Evolutionary conservation across 768 basidiomycete species (phyloP).

Genomic region (Lentinula detonsa): DNA sequence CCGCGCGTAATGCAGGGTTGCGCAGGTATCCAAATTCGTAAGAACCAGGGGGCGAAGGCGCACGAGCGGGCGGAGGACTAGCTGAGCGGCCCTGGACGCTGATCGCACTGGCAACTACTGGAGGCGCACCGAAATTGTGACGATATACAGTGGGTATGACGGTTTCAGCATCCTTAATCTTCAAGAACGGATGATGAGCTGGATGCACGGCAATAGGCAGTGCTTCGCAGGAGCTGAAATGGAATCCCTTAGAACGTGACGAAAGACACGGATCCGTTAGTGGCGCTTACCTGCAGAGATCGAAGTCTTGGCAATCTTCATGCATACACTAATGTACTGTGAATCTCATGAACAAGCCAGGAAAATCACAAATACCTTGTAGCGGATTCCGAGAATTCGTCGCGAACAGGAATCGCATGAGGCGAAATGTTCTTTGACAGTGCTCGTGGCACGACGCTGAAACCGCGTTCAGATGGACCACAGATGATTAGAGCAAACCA

Average conservation of each 20-base stretch:
- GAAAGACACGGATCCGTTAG: neutral
- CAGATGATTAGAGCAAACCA: too few species aligned
- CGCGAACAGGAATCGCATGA: slow-evolving; percentile 58
- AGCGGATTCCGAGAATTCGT: slow-evolving; percentile 57
- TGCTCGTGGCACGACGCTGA: slow-evolving; percentile 17
- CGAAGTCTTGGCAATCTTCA: slow-evolving; percentile 70
- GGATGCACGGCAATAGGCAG: slow-evolving; percentile 76
- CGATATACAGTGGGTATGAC: slow-evolving; percentile 38
- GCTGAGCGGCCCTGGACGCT: neutral
- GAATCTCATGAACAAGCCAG: neutral
- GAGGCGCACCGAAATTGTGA: slow-evolving; percentile 12
- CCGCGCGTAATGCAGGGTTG: slow-evolving; percentile 11
- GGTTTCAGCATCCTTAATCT: slow-evolving; percentile 53
- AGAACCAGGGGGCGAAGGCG: neutral
- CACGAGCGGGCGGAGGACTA: neutral
- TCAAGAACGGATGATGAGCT: slow-evolving; percentile 62
- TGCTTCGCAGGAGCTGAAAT: slow-evolving; percentile 55
- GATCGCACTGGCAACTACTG: neutral
- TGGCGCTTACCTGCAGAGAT: slow-evolving; percentile 52
- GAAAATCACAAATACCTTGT: slow-evolving; percentile 44
- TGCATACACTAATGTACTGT: slow-evolving; percentile 62
- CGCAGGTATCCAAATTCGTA: slow-evolving; percentile 8
- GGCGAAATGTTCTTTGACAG: slow-evolving; percentile 41
- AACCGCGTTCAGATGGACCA: neutral
- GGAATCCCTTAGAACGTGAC: neutral